These are phyloP conservation scores for Toxoplasma gondii DNA, from an alignment of 169 alveolate species.

Conservation along the genomic window DNA sequence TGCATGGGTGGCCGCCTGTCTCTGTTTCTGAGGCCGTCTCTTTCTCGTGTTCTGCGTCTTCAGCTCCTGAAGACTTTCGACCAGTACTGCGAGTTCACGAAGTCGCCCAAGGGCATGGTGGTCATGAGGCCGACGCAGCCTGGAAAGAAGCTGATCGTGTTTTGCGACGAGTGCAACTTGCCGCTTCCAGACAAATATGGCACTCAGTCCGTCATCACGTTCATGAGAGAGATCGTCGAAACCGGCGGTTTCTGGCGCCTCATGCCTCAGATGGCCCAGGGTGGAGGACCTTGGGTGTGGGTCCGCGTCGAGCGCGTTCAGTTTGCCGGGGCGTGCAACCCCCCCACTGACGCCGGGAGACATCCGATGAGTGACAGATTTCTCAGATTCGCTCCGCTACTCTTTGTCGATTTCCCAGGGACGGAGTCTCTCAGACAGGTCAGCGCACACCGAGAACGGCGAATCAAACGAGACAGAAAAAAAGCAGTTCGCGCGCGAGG, in stretches of 20 bases:
- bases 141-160: constrained; percentile 96
- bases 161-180: constrained; percentile 97
- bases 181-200: constrained; percentile 98
- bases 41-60: constrained; percentile 52
- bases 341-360: constrained; percentile 98
- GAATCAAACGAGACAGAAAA: not conserved
- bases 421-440: constrained; percentile 94
- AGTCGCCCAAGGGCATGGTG: constrained; percentile 88
- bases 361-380: constrained; percentile 96
- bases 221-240: constrained; percentile 95
- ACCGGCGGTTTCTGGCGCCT: constrained; percentile 96
- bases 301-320: constrained; percentile 95
- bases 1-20: not conserved
- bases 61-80: constrained; percentile 92
- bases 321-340: constrained; percentile 98
- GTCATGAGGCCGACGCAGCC: constrained; percentile 93
- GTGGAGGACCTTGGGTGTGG: constrained; percentile 78
- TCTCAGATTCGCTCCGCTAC: constrained; percentile 93
- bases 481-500: too few relatives aligned
- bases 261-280: constrained; percentile 80
- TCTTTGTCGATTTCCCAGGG: constrained; percentile 99
- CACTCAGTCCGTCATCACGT: constrained; percentile 95
- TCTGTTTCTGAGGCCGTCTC: constrained; percentile 39
- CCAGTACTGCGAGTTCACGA: constrained; percentile 95
- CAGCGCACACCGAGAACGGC: not conserved